phyloP scores from a whole-genome alignment of 371 early-diverging fungal species.

The Phascolomyces articulosus region DNA sequence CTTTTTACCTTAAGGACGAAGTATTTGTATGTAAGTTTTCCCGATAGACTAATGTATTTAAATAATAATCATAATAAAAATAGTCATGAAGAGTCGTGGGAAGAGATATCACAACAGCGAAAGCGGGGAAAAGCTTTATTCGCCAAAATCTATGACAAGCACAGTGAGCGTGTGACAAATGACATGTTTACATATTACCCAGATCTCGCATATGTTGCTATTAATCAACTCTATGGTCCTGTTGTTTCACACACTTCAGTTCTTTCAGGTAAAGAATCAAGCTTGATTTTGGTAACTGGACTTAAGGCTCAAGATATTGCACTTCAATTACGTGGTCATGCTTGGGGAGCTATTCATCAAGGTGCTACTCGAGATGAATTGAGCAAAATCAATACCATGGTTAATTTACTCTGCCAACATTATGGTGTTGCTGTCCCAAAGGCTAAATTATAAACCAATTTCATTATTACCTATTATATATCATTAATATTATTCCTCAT shows the following conservation, averaged over 20 bases:
- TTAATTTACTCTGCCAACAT: conserved; percentile 11
- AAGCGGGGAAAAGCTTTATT: conserved; percentile 48
- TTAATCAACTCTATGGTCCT: conserved; percentile 40
- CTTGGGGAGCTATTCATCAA: conserved; percentile 39
- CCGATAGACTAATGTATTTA: not conserved
- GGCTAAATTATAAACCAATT: conserved; percentile 19
- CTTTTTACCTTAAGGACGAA: too few relatives aligned
- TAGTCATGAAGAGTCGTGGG: conserved; percentile 63
- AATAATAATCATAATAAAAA: not conserved
- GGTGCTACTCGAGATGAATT: conserved; percentile 37
- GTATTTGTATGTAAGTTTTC: too few relatives aligned
- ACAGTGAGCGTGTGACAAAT: conserved; percentile 31
- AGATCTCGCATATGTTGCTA: conserved; percentile 37
- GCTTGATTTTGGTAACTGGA: conserved; percentile 32
- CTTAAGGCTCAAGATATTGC: conserved; percentile 30
- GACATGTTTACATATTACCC: conserved; percentile 31
- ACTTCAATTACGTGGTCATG: conserved; percentile 34
- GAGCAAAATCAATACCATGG: conserved; percentile 1
- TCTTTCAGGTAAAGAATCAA: conserved; percentile 32
- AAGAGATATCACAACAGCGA: conserved; percentile 75
- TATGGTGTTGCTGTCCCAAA: conserved; percentile 11
- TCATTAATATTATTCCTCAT: too few relatives aligned
- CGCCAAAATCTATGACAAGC: conserved; percentile 35
- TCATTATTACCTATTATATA: too few relatives aligned
- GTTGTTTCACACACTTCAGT: conserved; percentile 27